Evolutionary conservation across 2,329 filamentous ascomycete species (phyloP).

Genomic region (Pseudocercospora musae): DNA sequence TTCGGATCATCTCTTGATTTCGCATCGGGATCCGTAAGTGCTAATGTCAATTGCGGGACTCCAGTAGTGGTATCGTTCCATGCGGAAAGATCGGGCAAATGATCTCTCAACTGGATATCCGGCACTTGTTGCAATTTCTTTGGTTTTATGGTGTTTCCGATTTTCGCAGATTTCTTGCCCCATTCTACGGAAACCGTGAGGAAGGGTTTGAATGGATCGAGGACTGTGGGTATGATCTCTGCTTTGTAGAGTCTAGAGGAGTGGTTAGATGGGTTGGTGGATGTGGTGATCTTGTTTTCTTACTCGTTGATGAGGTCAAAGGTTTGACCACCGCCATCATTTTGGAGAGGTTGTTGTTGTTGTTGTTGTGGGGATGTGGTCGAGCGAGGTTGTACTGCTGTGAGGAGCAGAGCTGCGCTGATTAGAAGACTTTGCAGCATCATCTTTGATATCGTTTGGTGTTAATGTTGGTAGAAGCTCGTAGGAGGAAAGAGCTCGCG

Average conservation of each 20-base stretch:
- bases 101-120: constrained; percentile 31
- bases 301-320: constrained; percentile 25
- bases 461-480: background rate
- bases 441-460: background rate
- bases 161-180: constrained; percentile 35
- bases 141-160: constrained; percentile 55
- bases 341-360: constrained; percentile 3
- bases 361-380: background rate
- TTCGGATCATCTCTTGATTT: constrained; percentile 52
- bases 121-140: constrained; percentile 44
- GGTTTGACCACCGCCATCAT: background rate
- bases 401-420: background rate
- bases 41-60: constrained; percentile 45
- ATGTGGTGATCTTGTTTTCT: background rate
- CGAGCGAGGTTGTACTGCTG: background rate
- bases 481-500: constrained; percentile 18
- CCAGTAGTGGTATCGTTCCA: background rate
- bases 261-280: background rate
- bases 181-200: constrained; percentile 51
- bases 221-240: constrained; percentile 43
- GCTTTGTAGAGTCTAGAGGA: constrained; percentile 28
- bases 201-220: constrained; percentile 58
- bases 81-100: constrained; percentile 8
- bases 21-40: constrained; percentile 59
- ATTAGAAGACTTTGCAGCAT: background rate